Evolutionary conservation across 495 filamentous ascomycete genomes (phyloP).

Genomic region (Penicillium arizonense): DNA sequence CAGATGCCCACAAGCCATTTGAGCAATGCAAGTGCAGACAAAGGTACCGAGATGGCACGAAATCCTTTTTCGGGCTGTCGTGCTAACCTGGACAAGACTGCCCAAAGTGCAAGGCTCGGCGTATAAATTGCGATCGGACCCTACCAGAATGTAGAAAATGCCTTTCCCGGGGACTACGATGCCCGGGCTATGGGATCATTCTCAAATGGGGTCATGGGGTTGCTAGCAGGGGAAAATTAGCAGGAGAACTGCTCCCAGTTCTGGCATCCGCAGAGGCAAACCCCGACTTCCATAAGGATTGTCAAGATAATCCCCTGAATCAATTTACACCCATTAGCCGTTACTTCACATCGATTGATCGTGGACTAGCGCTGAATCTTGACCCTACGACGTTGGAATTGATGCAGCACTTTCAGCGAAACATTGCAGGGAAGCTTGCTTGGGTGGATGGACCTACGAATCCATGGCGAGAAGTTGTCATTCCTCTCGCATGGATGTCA

Average conservation of each 20-base stretch:
- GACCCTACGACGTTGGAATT: neutral
- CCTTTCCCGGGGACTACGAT: slow-evolving; percentile 4
- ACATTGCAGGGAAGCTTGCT: slow-evolving; percentile 8
- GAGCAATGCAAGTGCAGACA: slow-evolving; percentile 2
- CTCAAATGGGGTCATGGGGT: slow-evolving; percentile 12
- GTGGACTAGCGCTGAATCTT: neutral
- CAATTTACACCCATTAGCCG: neutral
- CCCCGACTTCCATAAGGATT: neutral
- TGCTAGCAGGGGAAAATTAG: slow-evolving; percentile 9
- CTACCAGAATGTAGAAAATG: slow-evolving; percentile 13
- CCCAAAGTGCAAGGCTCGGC: slow-evolving; percentile 9
- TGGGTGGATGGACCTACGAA: slow-evolving; percentile 16
- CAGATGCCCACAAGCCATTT: neutral
- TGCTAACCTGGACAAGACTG: slow-evolving; percentile 7
- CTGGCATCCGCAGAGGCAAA: neutral
- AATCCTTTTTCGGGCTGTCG: neutral
- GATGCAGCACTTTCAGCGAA: slow-evolving; percentile 6
- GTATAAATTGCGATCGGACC: slow-evolving; percentile 11
- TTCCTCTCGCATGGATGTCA: slow-evolving; percentile 7
- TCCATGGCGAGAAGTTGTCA: slow-evolving; percentile 12
- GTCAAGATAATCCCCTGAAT: neutral
- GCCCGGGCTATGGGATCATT: slow-evolving; percentile 8
- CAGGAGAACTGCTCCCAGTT: slow-evolving; percentile 3
- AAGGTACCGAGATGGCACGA: neutral
- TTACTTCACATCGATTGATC: neutral